phyloP scores from a whole-genome alignment of 495 filamentous ascomycete species.

The Pyrenula massariospora region DNA sequence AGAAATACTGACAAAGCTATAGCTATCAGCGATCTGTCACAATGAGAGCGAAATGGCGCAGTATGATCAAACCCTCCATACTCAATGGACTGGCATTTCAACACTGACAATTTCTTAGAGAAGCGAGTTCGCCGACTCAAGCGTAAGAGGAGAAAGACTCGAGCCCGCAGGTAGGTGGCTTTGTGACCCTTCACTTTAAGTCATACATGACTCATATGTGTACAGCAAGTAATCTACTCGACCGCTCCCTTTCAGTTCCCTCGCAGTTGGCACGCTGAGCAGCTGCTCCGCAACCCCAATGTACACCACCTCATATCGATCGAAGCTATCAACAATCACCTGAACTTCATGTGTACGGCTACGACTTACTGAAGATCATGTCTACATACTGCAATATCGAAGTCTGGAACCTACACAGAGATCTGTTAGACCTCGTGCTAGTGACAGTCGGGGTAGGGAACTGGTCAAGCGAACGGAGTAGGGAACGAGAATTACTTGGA shows the following conservation, averaged over 20 bases:
- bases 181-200: slow-evolving; percentile 4
- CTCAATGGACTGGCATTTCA: neutral
- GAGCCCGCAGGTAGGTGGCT: slow-evolving; percentile 69
- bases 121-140: slow-evolving; percentile 96
- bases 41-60: slow-evolving; percentile 99
- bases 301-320: too few species aligned
- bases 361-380: too few species aligned
- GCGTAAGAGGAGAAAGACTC: slow-evolving; percentile 98
- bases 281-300: too few species aligned
- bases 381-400: too few species aligned
- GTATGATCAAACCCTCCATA: neutral
- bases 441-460: too few species aligned
- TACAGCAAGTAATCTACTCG: slow-evolving; percentile 64
- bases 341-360: slow-evolving; percentile 16
- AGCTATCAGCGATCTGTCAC: slow-evolving; percentile 19
- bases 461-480: too few species aligned
- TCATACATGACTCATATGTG: slow-evolving; percentile 5
- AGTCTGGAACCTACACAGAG: too few species aligned
- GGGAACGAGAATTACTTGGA: too few species aligned
- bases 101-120: slow-evolving; percentile 23
- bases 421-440: too few species aligned
- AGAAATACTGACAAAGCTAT: neutral
- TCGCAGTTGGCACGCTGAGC: slow-evolving; percentile 5
- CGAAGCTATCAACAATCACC: slow-evolving; percentile 17
- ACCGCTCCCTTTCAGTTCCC: slow-evolving; percentile 48